Evolutionary conservation across 108 stramenopile species (phyloP).

Genomic region (Nitzschia sp.): DNA sequence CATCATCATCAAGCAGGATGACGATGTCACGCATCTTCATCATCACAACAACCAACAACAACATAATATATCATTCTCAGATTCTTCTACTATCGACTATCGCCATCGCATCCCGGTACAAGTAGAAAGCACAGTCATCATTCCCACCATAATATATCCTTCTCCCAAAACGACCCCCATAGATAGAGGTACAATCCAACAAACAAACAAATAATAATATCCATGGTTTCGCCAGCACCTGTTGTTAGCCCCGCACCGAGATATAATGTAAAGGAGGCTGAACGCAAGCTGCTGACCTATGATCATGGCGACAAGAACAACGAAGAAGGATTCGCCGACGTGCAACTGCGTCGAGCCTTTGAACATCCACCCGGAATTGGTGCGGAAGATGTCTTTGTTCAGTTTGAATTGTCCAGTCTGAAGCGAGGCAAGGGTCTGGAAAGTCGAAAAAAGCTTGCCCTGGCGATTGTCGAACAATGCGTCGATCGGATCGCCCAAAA

Average conservation of each 20-base stretch:
- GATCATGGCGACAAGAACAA: not conserved
- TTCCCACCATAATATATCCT: not conserved
- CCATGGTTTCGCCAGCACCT: not conserved
- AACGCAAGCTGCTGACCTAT: constrained; percentile 3
- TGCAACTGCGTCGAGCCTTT: constrained; percentile 2
- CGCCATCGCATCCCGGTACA: too few relatives aligned
- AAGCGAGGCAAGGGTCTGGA: not conserved
- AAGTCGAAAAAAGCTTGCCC: not conserved
- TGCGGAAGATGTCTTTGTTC: constrained; percentile 16
- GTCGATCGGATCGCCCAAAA: not conserved
- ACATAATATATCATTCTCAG: not conserved
- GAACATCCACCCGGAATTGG: not conserved
- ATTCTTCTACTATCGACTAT: not conserved
- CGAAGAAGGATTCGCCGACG: not conserved
- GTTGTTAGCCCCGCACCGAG: too few relatives aligned
- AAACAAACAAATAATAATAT: not conserved
- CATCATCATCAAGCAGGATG: too few relatives aligned
- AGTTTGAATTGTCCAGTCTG: constrained; percentile 2
- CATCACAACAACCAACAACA: not conserved
- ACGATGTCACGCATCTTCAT: too few relatives aligned
- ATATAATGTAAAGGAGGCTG: constrained; percentile 1
- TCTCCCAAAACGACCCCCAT: not conserved
- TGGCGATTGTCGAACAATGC: not conserved
- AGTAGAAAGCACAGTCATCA: not conserved
- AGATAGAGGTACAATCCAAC: not conserved